Conservation (phyloP, 371 early-diverging fungal genomes). For the Actinomortierella wolfii region DNA sequence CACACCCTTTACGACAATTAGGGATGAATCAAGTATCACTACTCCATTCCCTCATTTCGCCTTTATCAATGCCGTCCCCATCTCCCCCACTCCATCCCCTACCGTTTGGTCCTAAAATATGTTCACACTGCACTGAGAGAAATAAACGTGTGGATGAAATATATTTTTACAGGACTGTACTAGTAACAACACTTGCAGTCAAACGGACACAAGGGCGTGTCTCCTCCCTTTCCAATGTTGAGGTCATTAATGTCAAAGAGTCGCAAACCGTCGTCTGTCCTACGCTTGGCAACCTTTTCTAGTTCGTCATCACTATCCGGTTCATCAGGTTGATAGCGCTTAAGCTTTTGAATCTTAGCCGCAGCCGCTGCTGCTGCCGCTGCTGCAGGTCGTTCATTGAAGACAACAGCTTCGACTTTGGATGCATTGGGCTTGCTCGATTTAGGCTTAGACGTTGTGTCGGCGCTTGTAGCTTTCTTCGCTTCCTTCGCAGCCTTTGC, state of each 20-base stretch:
- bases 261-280: constrained; percentile 42
- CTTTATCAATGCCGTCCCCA: no score
- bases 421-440: constrained; percentile 8
- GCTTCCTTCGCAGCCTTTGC: constrained; percentile 14
- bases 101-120: no score
- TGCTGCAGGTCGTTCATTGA: constrained; percentile 44
- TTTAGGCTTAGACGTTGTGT: constrained; percentile 16
- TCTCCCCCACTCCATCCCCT: no score
- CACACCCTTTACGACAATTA: no score
- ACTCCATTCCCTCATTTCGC: no score
- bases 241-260: constrained; percentile 44
- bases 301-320: constrained; percentile 45
- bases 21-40: no score
- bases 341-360: constrained; percentile 40
- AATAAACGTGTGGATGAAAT: no score
- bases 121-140: no score
- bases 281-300: constrained; percentile 44
- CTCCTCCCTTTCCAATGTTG: constrained; percentile 45
- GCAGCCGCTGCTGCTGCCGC: constrained; percentile 44
- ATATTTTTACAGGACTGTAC: no score
- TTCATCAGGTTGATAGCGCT: constrained; percentile 27
- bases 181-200: constrained; percentile 43
- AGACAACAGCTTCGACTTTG: constrained; percentile 45
- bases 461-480: background rate
- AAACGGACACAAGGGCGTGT: constrained; percentile 36